A percentile compares a stretch with the other conserved stretches of the same genome.
Conservation (phyloP, 1,139 yeast genomes). For the Candida sp. region DNA sequence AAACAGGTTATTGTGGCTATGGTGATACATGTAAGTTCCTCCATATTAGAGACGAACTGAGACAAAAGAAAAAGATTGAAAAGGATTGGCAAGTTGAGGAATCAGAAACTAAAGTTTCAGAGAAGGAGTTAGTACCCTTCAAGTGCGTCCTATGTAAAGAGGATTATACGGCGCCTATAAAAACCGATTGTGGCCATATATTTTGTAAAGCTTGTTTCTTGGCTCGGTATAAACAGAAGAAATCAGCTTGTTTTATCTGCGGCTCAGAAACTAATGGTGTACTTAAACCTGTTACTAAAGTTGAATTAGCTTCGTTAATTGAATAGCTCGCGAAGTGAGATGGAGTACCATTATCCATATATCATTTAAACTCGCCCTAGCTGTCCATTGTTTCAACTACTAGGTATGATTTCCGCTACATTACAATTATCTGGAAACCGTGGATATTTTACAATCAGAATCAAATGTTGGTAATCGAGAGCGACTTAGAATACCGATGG, state of each 20-base stretch:
- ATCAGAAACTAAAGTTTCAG: conserved; percentile 1
- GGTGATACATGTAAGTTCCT: conserved; percentile 98
- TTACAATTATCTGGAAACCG: too few species aligned
- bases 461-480: too few species aligned
- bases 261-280: conserved; percentile 56
- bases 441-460: too few species aligned
- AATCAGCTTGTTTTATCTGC: conserved; percentile 54
- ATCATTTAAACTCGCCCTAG: too few species aligned
- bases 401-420: too few species aligned
- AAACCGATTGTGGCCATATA: conserved; percentile 62
- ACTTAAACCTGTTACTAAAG: conserved; percentile 18
- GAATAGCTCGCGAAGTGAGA: background rate
- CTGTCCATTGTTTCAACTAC: too few species aligned
- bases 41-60: conserved; percentile 85
- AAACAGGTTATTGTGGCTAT: conserved; percentile 94
- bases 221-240: conserved; percentile 40
- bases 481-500: too few species aligned
- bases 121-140: conserved; percentile 45
- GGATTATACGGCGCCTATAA: conserved; percentile 56
- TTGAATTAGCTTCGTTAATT: conserved; percentile 11
- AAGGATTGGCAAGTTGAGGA: conserved; percentile 64
- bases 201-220: conserved; percentile 68
- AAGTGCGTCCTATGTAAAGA: conserved; percentile 62
- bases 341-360: too few species aligned
- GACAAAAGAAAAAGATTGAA: conserved; percentile 64